phyloP scores from a whole-genome alignment of 139 green algal species.

The Coelastrella sp. region DNA sequence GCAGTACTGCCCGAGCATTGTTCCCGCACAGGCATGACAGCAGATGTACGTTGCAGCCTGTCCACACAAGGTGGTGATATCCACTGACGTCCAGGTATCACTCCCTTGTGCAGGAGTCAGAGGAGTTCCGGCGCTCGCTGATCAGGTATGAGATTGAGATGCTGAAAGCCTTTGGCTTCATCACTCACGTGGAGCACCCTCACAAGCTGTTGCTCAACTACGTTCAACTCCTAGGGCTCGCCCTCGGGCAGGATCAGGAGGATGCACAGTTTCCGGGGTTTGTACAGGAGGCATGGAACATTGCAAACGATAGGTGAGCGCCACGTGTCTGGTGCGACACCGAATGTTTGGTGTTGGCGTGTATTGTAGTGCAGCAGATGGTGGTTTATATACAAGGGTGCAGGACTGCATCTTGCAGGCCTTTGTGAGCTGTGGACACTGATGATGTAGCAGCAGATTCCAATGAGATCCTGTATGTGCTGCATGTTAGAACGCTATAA shows the following conservation, averaged over 20 bases:
- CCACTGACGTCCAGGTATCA: background rate
- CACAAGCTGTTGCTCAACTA: conserved; percentile 94
- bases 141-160: conserved; percentile 84
- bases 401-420: too few relatives aligned
- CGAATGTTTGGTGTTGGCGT: too few relatives aligned
- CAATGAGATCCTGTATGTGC: too few relatives aligned
- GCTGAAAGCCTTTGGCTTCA: conserved; percentile 86
- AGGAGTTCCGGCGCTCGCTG: conserved; percentile 73
- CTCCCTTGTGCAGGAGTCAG: conserved; percentile 9
- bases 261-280: background rate
- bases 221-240: conserved; percentile 66
- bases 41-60: background rate
- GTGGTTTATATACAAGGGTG: too few relatives aligned
- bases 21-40: background rate
- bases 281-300: conserved; percentile 86
- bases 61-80: background rate
- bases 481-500: too few relatives aligned
- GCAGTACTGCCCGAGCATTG: too few relatives aligned
- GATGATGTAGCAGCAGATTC: too few relatives aligned
- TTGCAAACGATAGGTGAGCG: conserved; percentile 91
- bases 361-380: too few relatives aligned
- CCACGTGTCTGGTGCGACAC: too few relatives aligned
- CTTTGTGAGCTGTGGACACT: too few relatives aligned
- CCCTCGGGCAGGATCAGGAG: background rate
- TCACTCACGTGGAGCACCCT: conserved; percentile 91